phyloP scores from a whole-genome alignment of 1,284 basidiomycete genomes.

The Inonotus hispidus region DNA sequence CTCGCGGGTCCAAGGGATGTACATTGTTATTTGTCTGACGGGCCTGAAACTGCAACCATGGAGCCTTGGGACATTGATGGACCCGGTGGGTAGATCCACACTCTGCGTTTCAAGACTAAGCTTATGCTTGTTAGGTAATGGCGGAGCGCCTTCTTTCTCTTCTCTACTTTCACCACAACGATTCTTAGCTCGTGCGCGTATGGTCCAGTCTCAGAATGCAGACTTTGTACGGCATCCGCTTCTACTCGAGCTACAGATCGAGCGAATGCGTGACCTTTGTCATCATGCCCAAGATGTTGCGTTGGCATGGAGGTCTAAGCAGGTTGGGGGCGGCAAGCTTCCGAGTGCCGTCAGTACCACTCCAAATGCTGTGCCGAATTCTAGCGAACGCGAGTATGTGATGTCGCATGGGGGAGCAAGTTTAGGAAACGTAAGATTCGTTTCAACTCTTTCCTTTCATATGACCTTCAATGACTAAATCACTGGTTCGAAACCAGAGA shows the following conservation, averaged over 20 bases:
- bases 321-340: slow-evolving; percentile 10
- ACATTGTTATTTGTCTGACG: neutral
- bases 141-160: slow-evolving; percentile 31
- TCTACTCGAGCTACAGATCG: slow-evolving; percentile 39
- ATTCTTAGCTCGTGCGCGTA: slow-evolving; percentile 40
- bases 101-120: neutral
- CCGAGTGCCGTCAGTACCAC: neutral
- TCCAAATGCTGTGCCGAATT: neutral
- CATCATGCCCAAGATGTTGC: slow-evolving; percentile 26
- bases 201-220: slow-evolving; percentile 35
- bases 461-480: neutral
- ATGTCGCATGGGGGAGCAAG: slow-evolving; percentile 39
- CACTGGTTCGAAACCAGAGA: slow-evolving; percentile 24
- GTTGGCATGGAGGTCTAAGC: slow-evolving; percentile 24
- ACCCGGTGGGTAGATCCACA: neutral
- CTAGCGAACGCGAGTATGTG: slow-evolving; percentile 22
- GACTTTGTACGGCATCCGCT: slow-evolving; percentile 39
- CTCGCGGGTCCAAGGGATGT: neutral
- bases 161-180: slow-evolving; percentile 39
- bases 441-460: neutral
- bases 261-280: slow-evolving; percentile 27
- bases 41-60: neutral
- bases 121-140: neutral
- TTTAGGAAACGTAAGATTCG: slow-evolving; percentile 41
- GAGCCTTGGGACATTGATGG: slow-evolving; percentile 2